Evolutionary conservation across 73 alveolate species (phyloP).

Genomic region (Effrenium voratum): DNA sequence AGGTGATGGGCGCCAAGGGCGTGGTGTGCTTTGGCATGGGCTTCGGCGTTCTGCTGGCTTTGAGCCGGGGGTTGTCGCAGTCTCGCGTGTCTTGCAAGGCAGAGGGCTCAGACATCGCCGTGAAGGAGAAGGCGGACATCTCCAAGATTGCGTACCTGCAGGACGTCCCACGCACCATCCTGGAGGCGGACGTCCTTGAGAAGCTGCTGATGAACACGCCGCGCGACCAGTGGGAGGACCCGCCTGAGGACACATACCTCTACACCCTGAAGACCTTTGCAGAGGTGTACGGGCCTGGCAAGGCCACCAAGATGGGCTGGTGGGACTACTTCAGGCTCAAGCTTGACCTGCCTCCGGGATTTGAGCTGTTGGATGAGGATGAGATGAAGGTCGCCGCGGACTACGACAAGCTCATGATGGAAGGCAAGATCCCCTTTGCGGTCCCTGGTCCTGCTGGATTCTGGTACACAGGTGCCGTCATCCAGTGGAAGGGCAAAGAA

Average conservation of each 20-base stretch:
- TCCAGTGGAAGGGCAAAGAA: slow-evolving; percentile 90
- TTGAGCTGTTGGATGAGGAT: slow-evolving; percentile 4
- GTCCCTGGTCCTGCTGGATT: slow-evolving; percentile 65
- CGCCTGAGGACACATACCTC: slow-evolving; percentile 89
- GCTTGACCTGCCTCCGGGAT: slow-evolving; percentile 42
- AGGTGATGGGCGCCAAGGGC: slow-evolving; percentile 48
- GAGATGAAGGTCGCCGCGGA: slow-evolving; percentile 47
- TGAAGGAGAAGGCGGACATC: slow-evolving; percentile 74
- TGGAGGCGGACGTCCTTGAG: slow-evolving; percentile 77
- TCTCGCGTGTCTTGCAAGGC: slow-evolving; percentile 48
- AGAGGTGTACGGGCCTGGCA: slow-evolving; percentile 83
- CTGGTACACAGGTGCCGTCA: slow-evolving; percentile 50
- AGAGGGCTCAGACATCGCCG: background rate
- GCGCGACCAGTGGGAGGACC: slow-evolving; percentile 91
- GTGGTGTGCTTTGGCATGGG: slow-evolving; percentile 80
- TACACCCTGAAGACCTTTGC: slow-evolving; percentile 86
- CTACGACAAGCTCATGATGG: slow-evolving; percentile 59
- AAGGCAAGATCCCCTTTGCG: slow-evolving; percentile 72
- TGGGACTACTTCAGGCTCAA: slow-evolving; percentile 80
- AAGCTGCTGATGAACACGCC: slow-evolving; percentile 56
- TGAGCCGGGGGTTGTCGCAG: slow-evolving; percentile 24
- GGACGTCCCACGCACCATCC: slow-evolving; percentile 79
- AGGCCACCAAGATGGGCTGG: slow-evolving; percentile 94
- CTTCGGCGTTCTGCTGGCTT: slow-evolving; percentile 55
- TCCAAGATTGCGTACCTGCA: slow-evolving; percentile 68